Evolutionary conservation across 2,329 filamentous ascomycete genomes (phyloP), one percentile per base, ranked within the genome.

Genomic region (Penicillium sp.): DNA sequence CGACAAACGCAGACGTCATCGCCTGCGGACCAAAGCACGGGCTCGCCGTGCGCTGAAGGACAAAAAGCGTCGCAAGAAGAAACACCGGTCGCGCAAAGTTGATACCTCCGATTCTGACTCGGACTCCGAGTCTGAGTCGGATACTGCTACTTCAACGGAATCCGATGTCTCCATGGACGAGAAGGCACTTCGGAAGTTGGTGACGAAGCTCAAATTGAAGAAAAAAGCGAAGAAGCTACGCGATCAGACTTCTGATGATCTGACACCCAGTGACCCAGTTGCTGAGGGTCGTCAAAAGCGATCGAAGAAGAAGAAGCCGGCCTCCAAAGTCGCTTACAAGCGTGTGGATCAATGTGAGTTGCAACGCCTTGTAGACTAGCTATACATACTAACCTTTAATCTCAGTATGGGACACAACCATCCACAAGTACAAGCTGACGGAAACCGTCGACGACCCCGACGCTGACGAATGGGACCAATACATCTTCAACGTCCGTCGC

Each of bases 401-500:
- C 18, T 29, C 16, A 63, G 75, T 80, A 47, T 81, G 78, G 75
- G 79, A 84, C 59, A 81, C 72, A 54, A 81, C 74, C 3, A 83
- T 83, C 43, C 83, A 87, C 68, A 83, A 86, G 61, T 88, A 84
- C 75, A 87, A 86, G 67, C 79, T 87, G 34, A 85, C 82, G n/a
- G 86, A 88, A 64, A 88, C 84, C 11, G 79, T 83, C 3, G 80
- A 86, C 51, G 83, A 86, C 47, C 79, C 82, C n/a, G 83, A 84
- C 53, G 75, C 75, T 24, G 81, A 84, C 49, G 83, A 89, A 61
- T 92, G 91, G 70, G 86, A 92, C 56, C 85, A 89, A 56, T 94
- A 88, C 69, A 81, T 91, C 29, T 96, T 96, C 70, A 89, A 91
- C 22, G 88, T 96, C 14, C 85, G 90, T 14, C 83, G 92, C 50